Evolutionary conservation across 2,329 filamentous ascomycete genomes (phyloP), one percentile per base, ranked within the genome.

Genomic region (Amylocarpus encephaloides): DNA sequence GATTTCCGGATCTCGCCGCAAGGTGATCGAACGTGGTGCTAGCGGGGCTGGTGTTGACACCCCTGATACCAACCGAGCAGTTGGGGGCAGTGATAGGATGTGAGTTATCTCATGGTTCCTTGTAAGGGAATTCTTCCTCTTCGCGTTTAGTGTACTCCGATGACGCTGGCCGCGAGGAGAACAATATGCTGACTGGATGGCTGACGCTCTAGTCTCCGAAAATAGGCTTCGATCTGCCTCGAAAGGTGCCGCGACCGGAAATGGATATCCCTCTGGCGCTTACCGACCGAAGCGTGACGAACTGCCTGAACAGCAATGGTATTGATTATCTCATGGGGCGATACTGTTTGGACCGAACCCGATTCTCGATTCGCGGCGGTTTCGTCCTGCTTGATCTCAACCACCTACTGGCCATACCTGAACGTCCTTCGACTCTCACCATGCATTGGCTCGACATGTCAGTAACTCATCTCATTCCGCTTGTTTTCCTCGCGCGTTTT

Each of bases 71-170:
- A 84, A 78, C 77, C 82, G 84, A 72, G 83, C 82, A 72, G 80
- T 86, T 67, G 85, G 83, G 70, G 83, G 84, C 74, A 88, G 84
- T 78, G 86, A 89, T 76, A 85, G 89, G 87, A 95, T 95, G 90
- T 95, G 88, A 95, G 90, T 94, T 75, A 78, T 76, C 80, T 55
- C 72, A 76, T 66, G 63, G 73, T 76, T 73, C 71, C 70, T 87
- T 84, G 86, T 89, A 91, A 92, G 87, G 85, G 86, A 57, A 85
- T 83, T 79, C 80, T 78, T 83, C 80, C 85, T 84, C 82, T 86
- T 83, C 84, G 82, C 83, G 84, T 87, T 83, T 85, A 80, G 81
- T 88, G 82, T 84, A 82, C 77, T 76, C 77, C 71, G 78, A 63
- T 76, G 80, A 83, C 79, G 82, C 83, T 88, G 78, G 79, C 79